Percentiles rank a stretch among this genome's conserved stretches.
These are phyloP conservation scores for Fusarium metavorans DNA, from an alignment of 2,329 filamentous ascomycete species.

Conservation along the genomic window DNA sequence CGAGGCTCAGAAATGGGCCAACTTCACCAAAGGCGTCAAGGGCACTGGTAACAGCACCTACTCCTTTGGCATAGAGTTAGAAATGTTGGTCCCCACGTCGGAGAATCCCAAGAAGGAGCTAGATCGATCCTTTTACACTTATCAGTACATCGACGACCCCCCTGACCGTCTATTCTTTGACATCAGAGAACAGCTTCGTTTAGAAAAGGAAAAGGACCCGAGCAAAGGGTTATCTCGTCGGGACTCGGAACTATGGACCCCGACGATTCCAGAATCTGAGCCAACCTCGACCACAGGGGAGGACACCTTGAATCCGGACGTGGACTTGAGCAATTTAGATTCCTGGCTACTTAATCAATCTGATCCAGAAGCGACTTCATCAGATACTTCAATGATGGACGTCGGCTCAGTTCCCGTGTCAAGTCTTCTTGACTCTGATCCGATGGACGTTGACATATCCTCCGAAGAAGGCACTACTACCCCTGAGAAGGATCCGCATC, in stretches of 20 bases:
- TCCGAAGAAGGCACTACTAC: not conserved
- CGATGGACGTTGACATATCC: not conserved
- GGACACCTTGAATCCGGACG: not conserved
- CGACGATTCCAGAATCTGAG: not conserved
- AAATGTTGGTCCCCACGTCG: slow-evolving; percentile 22
- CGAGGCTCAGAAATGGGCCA: not conserved
- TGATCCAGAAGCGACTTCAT: not conserved
- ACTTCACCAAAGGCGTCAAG: not conserved
- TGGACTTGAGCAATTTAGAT: not conserved
- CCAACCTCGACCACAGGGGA: not conserved
- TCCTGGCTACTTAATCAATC: not conserved
- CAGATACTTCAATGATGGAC: not conserved
- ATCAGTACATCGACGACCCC: not conserved
- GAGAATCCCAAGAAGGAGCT: not conserved
- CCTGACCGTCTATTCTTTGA: not conserved
- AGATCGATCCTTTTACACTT: not conserved
- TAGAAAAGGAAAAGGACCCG: no score
- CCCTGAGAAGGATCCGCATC: slow-evolving; percentile 1
- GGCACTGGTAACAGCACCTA: slow-evolving; percentile 9
- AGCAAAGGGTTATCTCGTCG: not conserved
- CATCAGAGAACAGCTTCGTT: not conserved
- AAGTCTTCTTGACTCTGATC: not conserved
- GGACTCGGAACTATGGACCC: not conserved
- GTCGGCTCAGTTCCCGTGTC: not conserved
- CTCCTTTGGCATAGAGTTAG: slow-evolving; percentile 38